Conservation (phyloP, 495 filamentous ascomycete genomes). For the Cercophora samala region DNA sequence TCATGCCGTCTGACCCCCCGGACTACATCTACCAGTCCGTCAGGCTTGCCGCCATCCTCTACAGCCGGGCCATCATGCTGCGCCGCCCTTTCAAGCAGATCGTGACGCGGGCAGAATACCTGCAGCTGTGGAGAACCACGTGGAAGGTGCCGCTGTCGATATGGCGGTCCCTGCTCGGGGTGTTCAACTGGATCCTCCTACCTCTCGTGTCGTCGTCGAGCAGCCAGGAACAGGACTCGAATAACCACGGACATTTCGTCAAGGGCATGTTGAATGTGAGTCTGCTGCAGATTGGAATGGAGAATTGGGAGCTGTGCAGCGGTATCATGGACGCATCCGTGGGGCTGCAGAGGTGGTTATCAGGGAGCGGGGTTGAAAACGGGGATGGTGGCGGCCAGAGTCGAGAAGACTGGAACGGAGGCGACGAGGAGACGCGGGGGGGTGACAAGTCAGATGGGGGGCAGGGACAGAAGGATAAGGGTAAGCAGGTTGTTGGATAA, state of each 20-base stretch:
- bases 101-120: conserved; percentile 25
- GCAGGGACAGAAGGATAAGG: neutral
- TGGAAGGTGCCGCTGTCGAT: conserved; percentile 35
- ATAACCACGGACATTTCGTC: conserved; percentile 35
- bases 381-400: neutral
- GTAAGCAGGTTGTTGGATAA: neutral
- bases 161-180: conserved; percentile 35
- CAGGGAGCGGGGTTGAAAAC: neutral
- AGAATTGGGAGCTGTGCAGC: conserved; percentile 36
- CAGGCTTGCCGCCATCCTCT: conserved; percentile 33
- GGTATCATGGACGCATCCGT: conserved; percentile 28
- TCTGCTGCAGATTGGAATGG: conserved; percentile 36
- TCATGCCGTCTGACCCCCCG: conserved; percentile 3
- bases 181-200: conserved; percentile 36
- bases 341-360: conserved; percentile 33
- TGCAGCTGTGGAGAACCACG: conserved; percentile 36
- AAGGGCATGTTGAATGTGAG: conserved; percentile 34
- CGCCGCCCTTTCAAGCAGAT: conserved; percentile 30
- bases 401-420: neutral
- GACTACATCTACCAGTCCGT: conserved; percentile 38
- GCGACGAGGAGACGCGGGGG: neutral
- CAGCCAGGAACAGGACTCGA: conserved; percentile 16
- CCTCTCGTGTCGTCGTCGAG: conserved; percentile 22
- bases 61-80: conserved; percentile 33
- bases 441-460: neutral